A percentile compares a stretch with the other conserved stretches of the same genome.
phyloP scores from a whole-genome alignment of 2,329 filamentous ascomycete genomes.

The Penicillium rolfsii region DNA sequence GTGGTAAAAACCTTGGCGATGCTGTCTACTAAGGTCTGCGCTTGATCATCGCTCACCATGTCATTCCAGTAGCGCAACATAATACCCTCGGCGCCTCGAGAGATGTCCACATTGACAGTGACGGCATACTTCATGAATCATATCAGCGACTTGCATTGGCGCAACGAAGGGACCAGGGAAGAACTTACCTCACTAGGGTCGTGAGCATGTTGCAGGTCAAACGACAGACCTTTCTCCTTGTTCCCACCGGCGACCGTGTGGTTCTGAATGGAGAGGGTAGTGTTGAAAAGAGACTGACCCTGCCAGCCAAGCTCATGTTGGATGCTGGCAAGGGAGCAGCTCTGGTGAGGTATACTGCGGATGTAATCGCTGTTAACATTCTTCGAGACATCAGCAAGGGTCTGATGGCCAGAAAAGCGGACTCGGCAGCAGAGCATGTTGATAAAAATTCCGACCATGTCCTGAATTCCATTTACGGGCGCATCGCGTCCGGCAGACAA shows the following conservation, averaged over 20 bases:
- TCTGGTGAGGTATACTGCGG: conserved; percentile 53
- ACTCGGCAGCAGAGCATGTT: conserved; percentile 60
- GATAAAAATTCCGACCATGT: conserved; percentile 55
- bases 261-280: conserved; percentile 48
- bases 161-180: too few relatives aligned
- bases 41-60: conserved; percentile 41
- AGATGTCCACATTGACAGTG: conserved; percentile 46
- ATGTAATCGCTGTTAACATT: conserved; percentile 53
- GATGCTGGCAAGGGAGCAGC: conserved; percentile 54
- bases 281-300: conserved; percentile 47
- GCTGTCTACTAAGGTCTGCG: conserved; percentile 33
- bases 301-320: conserved; percentile 47
- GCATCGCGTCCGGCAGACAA: conserved; percentile 49
- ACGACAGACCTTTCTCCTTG: conserved; percentile 34
- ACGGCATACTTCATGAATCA: conserved; percentile 38
- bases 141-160: conserved; percentile 13
- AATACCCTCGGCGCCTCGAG: conserved; percentile 40
- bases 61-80: conserved; percentile 47
- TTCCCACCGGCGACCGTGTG: conserved; percentile 30
- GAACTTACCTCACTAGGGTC: conserved; percentile 45
- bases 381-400: conserved; percentile 47
- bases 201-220: conserved; percentile 38
- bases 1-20: conserved; percentile 39
- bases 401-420: conserved; percentile 39
- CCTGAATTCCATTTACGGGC: conserved; percentile 50